Evolutionary conservation across 257 asterid species (phyloP), one percentile per base, ranked within the genome.

Genomic region (Jasminum sambac): DNA sequence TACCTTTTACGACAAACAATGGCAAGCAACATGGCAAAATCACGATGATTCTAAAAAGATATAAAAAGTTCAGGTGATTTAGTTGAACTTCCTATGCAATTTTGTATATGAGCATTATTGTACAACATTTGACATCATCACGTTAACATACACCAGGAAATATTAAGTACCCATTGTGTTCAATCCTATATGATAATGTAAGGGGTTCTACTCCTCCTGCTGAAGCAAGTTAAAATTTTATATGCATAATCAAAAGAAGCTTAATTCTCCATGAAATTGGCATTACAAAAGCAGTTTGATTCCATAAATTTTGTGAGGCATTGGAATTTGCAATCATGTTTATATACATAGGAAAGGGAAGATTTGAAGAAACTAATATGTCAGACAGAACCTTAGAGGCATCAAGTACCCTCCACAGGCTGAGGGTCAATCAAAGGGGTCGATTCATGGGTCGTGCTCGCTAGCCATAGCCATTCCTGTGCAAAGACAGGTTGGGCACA

Each of bases 401-500:
- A 21, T 21, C 65, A 17, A 42, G 2, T 50, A 39, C 64, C 40
- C 19, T 44, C 37, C 11, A 21, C 13, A 10, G 30, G 39, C 48
- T 23, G 24, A 16, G 46, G 30, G 61, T 85, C 72, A 85, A 75
- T 90, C 97, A 44, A 90, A 90, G 21, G 98, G 98, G 70, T 92
- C 98, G 61, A 90, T 88, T 41, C 97, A 85, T 8, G 97, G 96
- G 67, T 90, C 96, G 48, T 92, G 98, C 84, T 92, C 98, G 17
- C 96, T 92, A n/a, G 98, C 97, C 97, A 92, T 90, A 50, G 93
- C 97, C 97, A 90, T 92, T 69, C 98, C 96, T 1, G 97, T 90
- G 84, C 97, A 92, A 67, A 92, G 97, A 80, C 98, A 90, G 0
- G 97, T 90, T 24, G 97, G 98, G 78, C 97, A 90, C 98, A 93